Evolutionary conservation across 2,329 filamentous ascomycete species (phyloP), one percentile per base, ranked within the genome.

Genomic region (Pseudofabraea citricarpa): DNA sequence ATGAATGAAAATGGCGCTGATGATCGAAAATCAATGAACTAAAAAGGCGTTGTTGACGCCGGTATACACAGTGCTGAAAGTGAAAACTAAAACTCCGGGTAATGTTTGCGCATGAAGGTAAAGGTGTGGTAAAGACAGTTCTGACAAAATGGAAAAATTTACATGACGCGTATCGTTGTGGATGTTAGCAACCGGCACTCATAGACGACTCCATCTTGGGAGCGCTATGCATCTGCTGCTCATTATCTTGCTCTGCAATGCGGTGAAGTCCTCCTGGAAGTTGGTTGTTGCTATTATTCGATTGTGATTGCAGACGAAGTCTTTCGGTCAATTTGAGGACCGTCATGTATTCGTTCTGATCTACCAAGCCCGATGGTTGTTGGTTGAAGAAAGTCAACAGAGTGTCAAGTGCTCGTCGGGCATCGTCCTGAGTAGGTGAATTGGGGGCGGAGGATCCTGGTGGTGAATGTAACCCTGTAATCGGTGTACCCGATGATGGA

Each of bases 311-410:
- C 26, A 94, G 70, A 47, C 87, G 81, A 22, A 95, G 73, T 65
- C 91, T 94, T 64, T 95, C 86, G 62, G 90, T 91, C 51, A 96
- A 69, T 60, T 89, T 88, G 15, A 88, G 74, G 37, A 96, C 81
- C 3, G 81, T 79, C 51, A 87, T 64, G 61, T 85, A 90, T 50
- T 96, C 90, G 55, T 79, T 77, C 36, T 88, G 78, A 57, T 93
- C 87, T 13, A 87, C 79, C 23, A 89, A 77, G 1, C 81, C 83
- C 18, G 64, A 70, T 0, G 73, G 67, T 10, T 82, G 79, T 53
- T 85, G 78, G 47, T 82, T 81, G 61, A 96, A 85, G 59, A 91
- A 95, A 47, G 69, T 83, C 61, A 95, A 77, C 16, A 96, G 79
- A 2, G 90, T 82, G 56, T 91, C 84, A 4, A 94, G 75, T 2